phyloP scores from a whole-genome alignment of 495 filamentous ascomycete genomes.

The Usnea hakonensis region DNA sequence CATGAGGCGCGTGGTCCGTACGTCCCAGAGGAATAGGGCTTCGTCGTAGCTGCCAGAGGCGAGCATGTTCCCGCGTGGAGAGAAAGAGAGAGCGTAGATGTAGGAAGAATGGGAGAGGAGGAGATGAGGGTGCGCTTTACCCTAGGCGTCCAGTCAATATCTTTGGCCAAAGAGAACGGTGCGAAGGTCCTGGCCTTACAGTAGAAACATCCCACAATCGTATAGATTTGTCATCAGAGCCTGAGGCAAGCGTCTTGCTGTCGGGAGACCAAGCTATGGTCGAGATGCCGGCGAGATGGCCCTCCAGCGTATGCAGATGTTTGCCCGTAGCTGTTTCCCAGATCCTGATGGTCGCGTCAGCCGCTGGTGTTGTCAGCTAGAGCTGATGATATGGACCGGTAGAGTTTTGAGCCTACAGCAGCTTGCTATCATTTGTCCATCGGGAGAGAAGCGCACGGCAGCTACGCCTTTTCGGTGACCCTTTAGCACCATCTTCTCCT shows the following conservation, averaged over 20 bases:
- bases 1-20: constrained; percentile 76
- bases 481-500: constrained; percentile 53
- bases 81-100: constrained; percentile 86
- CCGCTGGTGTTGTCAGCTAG: constrained; percentile 42
- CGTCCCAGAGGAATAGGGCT: constrained; percentile 94
- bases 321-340: constrained; percentile 76
- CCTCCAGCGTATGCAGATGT: constrained; percentile 80
- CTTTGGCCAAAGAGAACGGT: not conserved
- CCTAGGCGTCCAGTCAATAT: constrained; percentile 18
- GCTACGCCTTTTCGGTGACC: constrained; percentile 75
- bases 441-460: constrained; percentile 84
- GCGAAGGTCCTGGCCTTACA: constrained; percentile 8
- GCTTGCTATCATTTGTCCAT: constrained; percentile 82
- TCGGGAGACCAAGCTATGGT: constrained; percentile 89
- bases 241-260: constrained; percentile 75
- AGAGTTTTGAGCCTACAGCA: constrained; percentile 48
- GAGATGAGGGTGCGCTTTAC: constrained; percentile 53
- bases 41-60: constrained; percentile 94
- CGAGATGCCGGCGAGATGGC: constrained; percentile 85
- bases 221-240: constrained; percentile 93
- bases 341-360: constrained; percentile 81
- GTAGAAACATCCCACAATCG: constrained; percentile 83
- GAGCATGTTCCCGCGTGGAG: constrained; percentile 92
- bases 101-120: constrained; percentile 91
- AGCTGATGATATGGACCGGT: not conserved